A percentile compares a stretch with the other conserved stretches of the same genome.
phyloP scores from a whole-genome alignment of 306 rosid species.

The Neltuma alba region DNA sequence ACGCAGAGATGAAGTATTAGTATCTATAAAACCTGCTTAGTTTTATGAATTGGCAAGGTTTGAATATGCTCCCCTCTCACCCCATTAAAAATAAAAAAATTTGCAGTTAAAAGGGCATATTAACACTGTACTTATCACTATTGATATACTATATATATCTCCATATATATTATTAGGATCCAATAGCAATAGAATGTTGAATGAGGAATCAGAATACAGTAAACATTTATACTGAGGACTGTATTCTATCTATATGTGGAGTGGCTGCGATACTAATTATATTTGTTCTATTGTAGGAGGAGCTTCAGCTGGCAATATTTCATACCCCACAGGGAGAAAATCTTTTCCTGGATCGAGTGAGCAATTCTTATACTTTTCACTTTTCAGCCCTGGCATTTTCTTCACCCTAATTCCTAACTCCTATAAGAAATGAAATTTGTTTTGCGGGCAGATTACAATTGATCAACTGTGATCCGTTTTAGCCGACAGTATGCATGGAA shows the following conservation, averaged over 20 bases:
- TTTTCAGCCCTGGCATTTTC: neutral
- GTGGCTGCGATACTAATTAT: conserved; percentile 2
- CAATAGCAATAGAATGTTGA: too few relatives aligned
- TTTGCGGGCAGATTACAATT: conserved; percentile 1
- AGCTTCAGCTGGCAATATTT: conserved; percentile 78
- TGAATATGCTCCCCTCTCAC: neutral
- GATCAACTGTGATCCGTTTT: neutral
- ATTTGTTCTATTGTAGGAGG: conserved; percentile 55
- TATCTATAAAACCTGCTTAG: neutral
- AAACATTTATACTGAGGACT: neutral
- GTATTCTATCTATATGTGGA: conserved; percentile 5
- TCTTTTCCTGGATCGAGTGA: conserved; percentile 82
- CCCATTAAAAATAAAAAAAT: neutral
- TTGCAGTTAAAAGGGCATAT: neutral
- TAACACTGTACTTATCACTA: neutral
- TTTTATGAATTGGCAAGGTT: neutral
- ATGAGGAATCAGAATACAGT: neutral
- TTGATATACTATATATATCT: neutral
- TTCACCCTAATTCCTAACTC: conserved; percentile 8
- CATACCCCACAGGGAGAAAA: conserved; percentile 55
- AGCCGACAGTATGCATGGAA: neutral
- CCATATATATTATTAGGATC: neutral
- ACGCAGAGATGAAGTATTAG: neutral
- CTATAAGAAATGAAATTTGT: conserved; percentile 12
- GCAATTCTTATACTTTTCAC: conserved; percentile 19